Conservation (phyloP, 2,329 filamentous ascomycete genomes). For the Colletotrichum sp. region DNA sequence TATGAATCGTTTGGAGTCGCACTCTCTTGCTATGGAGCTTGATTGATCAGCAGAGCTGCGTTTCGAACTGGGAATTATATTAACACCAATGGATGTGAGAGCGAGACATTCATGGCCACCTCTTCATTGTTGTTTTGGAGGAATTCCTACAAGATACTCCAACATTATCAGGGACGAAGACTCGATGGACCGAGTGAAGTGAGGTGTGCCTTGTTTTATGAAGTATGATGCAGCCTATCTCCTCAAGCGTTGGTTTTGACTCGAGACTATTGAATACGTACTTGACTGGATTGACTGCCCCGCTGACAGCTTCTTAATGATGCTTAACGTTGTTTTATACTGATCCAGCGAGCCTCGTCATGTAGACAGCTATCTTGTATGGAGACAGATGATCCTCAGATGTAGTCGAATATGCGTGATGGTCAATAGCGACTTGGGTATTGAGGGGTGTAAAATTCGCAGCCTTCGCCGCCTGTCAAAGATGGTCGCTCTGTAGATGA, state of each 20-base stretch:
- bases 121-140: not conserved
- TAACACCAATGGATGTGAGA: rapidly evolving
- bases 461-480: no score
- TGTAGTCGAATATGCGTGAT: not conserved
- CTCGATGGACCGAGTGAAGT: no score
- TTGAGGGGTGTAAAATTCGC: no score
- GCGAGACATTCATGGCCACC: not conserved
- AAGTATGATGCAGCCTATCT: no score
- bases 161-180: no score
- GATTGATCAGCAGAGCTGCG: not conserved
- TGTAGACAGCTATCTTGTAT: not conserved
- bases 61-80: not conserved
- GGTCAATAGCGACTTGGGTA: rapidly evolving
- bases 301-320: not conserved
- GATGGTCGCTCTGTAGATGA: not conserved
- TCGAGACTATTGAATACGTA: no score
- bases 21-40: not conserved
- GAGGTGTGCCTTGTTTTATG: no score
- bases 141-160: no score
- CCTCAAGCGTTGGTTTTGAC: no score
- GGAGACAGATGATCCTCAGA: not conserved
- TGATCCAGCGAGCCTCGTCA: not conserved
- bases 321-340: not conserved
- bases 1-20: not conserved
- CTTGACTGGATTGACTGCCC: not conserved